Conservation (phyloP, 805 yeast species). For the Kazachstania psychrophila region DNA sequence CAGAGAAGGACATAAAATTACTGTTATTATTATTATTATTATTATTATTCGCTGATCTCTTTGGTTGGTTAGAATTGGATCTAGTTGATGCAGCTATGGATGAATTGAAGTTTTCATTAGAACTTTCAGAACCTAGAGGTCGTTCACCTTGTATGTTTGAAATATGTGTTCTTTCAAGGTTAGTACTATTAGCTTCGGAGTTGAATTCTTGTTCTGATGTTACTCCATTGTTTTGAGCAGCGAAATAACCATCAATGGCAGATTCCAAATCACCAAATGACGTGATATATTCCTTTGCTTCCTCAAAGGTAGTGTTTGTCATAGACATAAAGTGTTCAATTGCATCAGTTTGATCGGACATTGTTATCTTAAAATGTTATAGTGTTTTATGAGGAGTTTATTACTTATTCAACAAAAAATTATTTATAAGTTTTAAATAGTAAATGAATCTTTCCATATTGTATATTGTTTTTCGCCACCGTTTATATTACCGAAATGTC, state of each 20-base stretch:
- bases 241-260: slow-evolving; percentile 25
- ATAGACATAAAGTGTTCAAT: slow-evolving; percentile 32
- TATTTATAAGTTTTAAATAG: too few species aligned
- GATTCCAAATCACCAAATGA: slow-evolving; percentile 23
- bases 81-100: neutral
- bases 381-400: neutral
- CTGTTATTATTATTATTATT: neutral
- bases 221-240: slow-evolving; percentile 6
- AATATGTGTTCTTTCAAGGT: neutral
- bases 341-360: slow-evolving; percentile 10
- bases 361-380: neutral
- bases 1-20: slow-evolving; percentile 34
- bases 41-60: neutral
- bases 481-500: too few species aligned
- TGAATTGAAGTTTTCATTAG: neutral
- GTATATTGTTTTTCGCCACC: slow-evolving; percentile 2
- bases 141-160: neutral
- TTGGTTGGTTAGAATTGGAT: too few species aligned
- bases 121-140: neutral
- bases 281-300: slow-evolving; percentile 32
- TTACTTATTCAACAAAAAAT: neutral
- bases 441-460: too few species aligned
- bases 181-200: neutral
- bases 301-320: slow-evolving; percentile 31
- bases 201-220: neutral